phyloP scores from a whole-genome alignment of 371 early-diverging fungal species.

The Entomophthora muscae region DNA sequence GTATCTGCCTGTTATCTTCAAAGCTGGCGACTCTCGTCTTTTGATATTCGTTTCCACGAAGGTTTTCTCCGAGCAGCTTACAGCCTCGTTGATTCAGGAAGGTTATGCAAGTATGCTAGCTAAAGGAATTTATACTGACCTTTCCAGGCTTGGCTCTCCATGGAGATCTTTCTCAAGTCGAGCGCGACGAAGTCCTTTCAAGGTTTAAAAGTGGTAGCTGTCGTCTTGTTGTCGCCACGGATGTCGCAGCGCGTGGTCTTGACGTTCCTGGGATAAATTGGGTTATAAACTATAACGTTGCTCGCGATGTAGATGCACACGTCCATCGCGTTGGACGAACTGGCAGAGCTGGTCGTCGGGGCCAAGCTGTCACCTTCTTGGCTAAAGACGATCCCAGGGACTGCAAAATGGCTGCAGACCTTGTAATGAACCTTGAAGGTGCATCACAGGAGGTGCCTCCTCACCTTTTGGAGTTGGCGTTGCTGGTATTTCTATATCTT shows the following conservation, averaged over 20 bases:
- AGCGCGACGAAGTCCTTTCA: constrained; percentile 78
- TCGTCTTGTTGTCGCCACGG: constrained; percentile 24
- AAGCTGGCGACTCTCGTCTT: neutral
- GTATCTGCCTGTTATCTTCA: neutral
- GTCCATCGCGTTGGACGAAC: neutral
- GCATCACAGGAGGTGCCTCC: neutral
- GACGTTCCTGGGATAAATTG: neutral
- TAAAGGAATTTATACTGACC: neutral
- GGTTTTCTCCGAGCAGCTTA: neutral
- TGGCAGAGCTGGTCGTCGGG: neutral
- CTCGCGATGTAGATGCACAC: constrained; percentile 29
- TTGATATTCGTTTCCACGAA: constrained; percentile 2
- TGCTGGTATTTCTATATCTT: too few species aligned
- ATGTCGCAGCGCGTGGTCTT: constrained; percentile 4
- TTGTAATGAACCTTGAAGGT: neutral
- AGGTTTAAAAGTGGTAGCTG: constrained; percentile 85
- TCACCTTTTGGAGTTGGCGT: neutral
- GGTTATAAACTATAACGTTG: constrained; percentile 13
- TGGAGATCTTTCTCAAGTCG: constrained; percentile 73
- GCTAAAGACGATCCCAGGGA: neutral
- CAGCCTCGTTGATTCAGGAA: neutral
- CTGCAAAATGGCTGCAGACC: neutral
- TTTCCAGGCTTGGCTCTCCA: constrained; percentile 35
- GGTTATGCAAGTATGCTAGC: neutral
- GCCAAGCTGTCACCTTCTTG: neutral